A percentile compares a stretch with the other conserved stretches of the same genome.
Conservation (phyloP, 345 rosid genomes). For the Gossypium mustelinum region DNA sequence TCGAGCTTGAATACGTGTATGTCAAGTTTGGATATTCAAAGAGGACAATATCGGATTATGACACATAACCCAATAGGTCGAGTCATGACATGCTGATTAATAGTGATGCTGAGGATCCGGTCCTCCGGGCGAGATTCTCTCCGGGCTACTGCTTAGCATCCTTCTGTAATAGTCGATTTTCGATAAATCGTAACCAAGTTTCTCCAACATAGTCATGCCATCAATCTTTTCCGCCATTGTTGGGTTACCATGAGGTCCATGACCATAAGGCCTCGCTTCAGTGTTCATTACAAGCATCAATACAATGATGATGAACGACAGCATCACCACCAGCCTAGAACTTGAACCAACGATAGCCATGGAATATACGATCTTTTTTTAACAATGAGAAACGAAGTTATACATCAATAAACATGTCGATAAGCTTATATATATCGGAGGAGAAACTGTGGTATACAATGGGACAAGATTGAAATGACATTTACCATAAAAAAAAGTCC, state of each 20-base stretch:
- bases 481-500: background rate
- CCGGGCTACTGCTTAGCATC: slow-evolving; percentile 14
- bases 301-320: slow-evolving; percentile 4
- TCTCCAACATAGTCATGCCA: slow-evolving; percentile 4
- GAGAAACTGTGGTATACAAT: background rate
- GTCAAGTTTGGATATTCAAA: no score
- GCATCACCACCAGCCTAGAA: background rate
- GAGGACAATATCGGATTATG: no score
- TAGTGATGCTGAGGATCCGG: slow-evolving; percentile 46
- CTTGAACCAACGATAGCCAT: slow-evolving; percentile 16
- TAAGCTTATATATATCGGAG: slow-evolving; percentile 6
- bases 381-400: no score
- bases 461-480: slow-evolving; percentile 9
- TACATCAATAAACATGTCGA: background rate
- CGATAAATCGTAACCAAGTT: slow-evolving; percentile 22
- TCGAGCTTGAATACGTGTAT: no score
- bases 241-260: background rate
- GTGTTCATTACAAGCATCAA: slow-evolving; percentile 12
- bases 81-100: background rate
- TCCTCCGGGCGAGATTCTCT: slow-evolving; percentile 38
- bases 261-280: slow-evolving; percentile 15
- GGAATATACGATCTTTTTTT: no score
- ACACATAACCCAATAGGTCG: no score
- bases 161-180: slow-evolving; percentile 15
- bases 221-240: background rate